Conservation (phyloP, 169 alveolate species). For the Plasmodium falciparum region DNA sequence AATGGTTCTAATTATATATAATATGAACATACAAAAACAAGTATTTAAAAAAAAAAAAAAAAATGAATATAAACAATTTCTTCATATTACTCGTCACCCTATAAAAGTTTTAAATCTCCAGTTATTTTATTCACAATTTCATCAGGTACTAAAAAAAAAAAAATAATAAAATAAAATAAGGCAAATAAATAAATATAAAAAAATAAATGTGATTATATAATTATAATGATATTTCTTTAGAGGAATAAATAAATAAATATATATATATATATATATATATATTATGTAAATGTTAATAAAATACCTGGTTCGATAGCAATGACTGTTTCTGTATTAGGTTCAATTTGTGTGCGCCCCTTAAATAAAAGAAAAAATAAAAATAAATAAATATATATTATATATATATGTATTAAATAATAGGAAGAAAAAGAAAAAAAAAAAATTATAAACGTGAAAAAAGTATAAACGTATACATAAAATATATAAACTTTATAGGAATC, state of each 20-base stretch:
- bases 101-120: conserved; percentile 84
- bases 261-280: background rate
- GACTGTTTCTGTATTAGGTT: conserved; percentile 93
- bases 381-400: background rate
- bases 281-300: background rate
- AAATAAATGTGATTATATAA: background rate
- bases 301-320: conserved; percentile 95
- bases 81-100: conserved; percentile 5
- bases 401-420: background rate
- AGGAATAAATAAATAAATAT: too few relatives aligned
- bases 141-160: conserved; percentile 81
- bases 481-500: too few relatives aligned
- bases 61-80: background rate
- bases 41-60: background rate
- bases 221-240: background rate
- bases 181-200: background rate
- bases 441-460: background rate
- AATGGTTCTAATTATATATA: too few relatives aligned
- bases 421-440: background rate
- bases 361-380: background rate
- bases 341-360: conserved; percentile 93
- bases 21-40: background rate
- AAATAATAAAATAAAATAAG: conserved; percentile 22
- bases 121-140: conserved; percentile 82
- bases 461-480: background rate